Evolutionary conservation across 1,284 basidiomycete genomes (phyloP).

Genomic region (Melampsora larici-populina): DNA sequence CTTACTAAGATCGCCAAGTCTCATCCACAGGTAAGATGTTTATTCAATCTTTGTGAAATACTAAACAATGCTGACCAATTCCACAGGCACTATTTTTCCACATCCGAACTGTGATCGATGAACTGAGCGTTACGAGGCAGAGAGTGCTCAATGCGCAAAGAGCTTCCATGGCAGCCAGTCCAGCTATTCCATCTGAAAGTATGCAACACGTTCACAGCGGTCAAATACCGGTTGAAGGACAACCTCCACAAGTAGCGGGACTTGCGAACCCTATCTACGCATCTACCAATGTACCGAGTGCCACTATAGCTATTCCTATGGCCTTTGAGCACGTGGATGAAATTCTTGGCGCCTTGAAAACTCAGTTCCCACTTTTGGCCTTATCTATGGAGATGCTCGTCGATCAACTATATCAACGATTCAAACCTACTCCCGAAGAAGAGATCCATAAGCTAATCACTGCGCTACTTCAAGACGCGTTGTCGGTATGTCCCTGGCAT

Average conservation of each 20-base stretch:
- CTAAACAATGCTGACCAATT: neutral
- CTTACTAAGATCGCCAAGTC: constrained; percentile 85
- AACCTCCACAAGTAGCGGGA: constrained; percentile 20
- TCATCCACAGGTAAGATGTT: constrained; percentile 75
- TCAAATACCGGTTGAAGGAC: constrained; percentile 16
- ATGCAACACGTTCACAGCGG: neutral
- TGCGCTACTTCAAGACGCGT: constrained; percentile 69
- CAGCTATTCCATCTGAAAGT: constrained; percentile 42
- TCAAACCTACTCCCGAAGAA: constrained; percentile 88
- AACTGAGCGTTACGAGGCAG: constrained; percentile 56
- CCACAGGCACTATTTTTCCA: constrained; percentile 89
- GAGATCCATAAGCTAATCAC: constrained; percentile 90
- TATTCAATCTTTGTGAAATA: neutral
- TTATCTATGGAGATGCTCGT: constrained; percentile 96
- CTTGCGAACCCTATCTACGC: constrained; percentile 37
- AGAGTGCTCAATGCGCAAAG: constrained; percentile 39
- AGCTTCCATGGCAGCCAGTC: constrained; percentile 42
- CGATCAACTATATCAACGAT: constrained; percentile 86
- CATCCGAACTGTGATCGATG: constrained; percentile 85
- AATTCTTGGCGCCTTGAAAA: constrained; percentile 89
- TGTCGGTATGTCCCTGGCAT: constrained; percentile 52
- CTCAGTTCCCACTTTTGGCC: constrained; percentile 89
- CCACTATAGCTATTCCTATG: constrained; percentile 59
- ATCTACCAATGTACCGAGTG: constrained; percentile 51
- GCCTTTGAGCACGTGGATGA: constrained; percentile 93